Base-by-base conservation (phyloP, 176 grass and related monocot genomes). In the Neostapfia colusana region DNA sequence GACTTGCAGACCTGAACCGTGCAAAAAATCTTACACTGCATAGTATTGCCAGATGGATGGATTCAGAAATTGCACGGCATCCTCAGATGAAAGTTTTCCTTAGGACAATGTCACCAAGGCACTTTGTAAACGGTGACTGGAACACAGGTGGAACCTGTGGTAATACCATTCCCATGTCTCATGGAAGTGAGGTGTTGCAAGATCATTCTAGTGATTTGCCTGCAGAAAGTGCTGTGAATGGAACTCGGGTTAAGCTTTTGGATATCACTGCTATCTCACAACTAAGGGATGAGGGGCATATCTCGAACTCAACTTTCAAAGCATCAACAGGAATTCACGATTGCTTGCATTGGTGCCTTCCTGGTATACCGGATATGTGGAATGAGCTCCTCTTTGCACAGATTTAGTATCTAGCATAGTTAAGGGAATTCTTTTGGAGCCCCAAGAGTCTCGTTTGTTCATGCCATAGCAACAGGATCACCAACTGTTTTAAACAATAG, bases 331-430 rank as follows among this genome's bases (percentile, higher is more conserved):
- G 89, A 18, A 81, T 88, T 4, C 84, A 86, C 25, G 95, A 99
- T 77, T 99, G 95, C 74, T 90, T 99, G 77, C 95, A 99, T 72
- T 99, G 95, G 95, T 99, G 95, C 66, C 88, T 99, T 77, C 95
- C 95, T 53, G 91, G 95, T 39, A 72, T 99, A 86, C 95, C 95
- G 37, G 95, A 95, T 57, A 84, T 76, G 51, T 99, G 95, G 95
- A 99, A 99, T 46, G 95, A 99, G 70, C 85, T 99, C 57, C 95
- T 99, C 62, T 92, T 88, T 85, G 91, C 89, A 68, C 95, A 91
- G 63, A 85, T 93, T 79, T 97, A 97, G 81, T 78, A 43, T 58
- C 70, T 45, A 75, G 0, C 36, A 36, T 12, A 50, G 55, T 48
- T 34, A 57, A 56, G 69, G 45, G 28, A 63, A 3, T 62, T 74